Evolutionary conservation across 2,329 filamentous ascomycete species (phyloP).

Genomic region (Fusarium virguliforme): DNA sequence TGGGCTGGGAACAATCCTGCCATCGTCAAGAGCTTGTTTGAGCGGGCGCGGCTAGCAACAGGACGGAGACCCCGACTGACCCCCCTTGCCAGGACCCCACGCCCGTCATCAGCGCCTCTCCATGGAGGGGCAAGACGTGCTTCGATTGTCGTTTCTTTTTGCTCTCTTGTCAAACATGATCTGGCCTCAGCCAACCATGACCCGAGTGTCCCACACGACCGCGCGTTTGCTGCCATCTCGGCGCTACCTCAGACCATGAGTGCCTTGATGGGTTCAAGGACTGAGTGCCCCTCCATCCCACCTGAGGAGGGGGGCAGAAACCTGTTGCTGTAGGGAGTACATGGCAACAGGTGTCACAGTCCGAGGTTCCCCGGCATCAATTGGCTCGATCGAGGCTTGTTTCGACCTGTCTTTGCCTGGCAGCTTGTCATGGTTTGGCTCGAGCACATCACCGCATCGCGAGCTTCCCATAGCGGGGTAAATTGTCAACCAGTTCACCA

Average conservation of each 20-base stretch:
- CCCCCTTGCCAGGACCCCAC: conserved; percentile 20
- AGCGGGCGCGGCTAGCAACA: conserved; percentile 22
- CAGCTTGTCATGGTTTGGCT: conserved; percentile 22
- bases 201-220: conserved; percentile 34
- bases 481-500: conserved; percentile 16
- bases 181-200: conserved; percentile 17
- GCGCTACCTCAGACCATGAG: conserved; percentile 20
- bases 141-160: conserved; percentile 14
- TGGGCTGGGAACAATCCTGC: conserved; percentile 25
- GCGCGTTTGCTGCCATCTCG: conserved; percentile 37
- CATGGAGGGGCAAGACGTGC: conserved; percentile 11
- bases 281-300: conserved; percentile 25
- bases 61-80: conserved; percentile 12
- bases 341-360: conserved; percentile 22
- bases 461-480: conserved; percentile 41
- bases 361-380: conserved; percentile 27
- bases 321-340: conserved; percentile 37
- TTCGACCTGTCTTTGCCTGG: conserved; percentile 28
- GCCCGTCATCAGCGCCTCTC: neutral
- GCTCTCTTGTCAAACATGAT: conserved; percentile 23
- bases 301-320: conserved; percentile 26
- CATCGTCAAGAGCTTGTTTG: conserved; percentile 25
- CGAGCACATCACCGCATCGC: conserved; percentile 20
- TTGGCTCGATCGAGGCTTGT: conserved; percentile 30
- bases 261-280: conserved; percentile 6